Base-by-base conservation (phyloP, 176 grass and related monocot species). In the Carex littledalei region DNA sequence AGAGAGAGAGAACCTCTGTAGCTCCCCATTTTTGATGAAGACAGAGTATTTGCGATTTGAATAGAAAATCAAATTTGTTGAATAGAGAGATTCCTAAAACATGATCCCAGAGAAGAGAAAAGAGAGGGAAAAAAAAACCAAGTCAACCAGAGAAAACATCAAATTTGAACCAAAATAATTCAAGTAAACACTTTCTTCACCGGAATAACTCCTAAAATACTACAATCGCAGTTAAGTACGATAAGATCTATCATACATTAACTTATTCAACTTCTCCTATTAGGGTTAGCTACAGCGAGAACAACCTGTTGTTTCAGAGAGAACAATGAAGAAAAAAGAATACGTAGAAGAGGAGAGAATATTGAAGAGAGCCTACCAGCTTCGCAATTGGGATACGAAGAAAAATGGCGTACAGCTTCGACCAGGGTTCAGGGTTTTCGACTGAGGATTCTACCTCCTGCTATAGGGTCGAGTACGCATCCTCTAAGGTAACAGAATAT, bases 1-100 rank as follows among this genome's bases (percentile, higher is more conserved):
- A 67, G 70, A 74, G 20, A 74, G 43, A 74, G 43, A 43, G n/a
- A 74, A 74, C 70, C 70, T 74, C 70, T 43, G 15, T 52, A 74
- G 7, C 20, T 24, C 9, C 70, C 70, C 70, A 74, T 74, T 74
- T 50, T 45, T 3, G 1, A 43, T 45, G 34, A 43, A 70, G 37
- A 21, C 5, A 1, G 11, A 67, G 35, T 71, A 43, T 71, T 20
- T 39, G 16, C 17, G 35, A 18, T 37, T 17, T 16, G 5, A 39
- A n/a, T 41, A 43, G 0, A n/a, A 39, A 18, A 39, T 70, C 67
- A 41, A 43, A 70, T n/a, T 43, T 43, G 67, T 70, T 16, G 35
- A 70, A 10, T 70, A 70, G 34, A 43, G 5, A 37, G 15, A 43
- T 70, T 20, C 67, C 67, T 41, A 41, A 41, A 41, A 41, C 67